Base-by-base conservation (phyloP, 129 eudicot genomes). In the Cynara cardunculus region DNA sequence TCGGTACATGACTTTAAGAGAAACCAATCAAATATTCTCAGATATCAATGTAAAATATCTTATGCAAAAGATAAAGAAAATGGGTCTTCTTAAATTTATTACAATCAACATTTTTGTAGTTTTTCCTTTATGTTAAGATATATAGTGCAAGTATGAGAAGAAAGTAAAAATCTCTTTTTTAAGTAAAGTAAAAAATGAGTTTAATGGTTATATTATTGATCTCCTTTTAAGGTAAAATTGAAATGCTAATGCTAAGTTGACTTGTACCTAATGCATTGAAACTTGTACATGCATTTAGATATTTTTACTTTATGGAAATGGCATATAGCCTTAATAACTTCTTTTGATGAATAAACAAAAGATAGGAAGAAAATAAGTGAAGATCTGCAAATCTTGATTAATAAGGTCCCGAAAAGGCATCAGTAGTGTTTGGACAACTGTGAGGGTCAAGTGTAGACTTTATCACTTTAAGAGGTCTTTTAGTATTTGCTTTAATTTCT, bases 381-480 rank as follows among this genome's bases (percentile, higher is more conserved):
- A 69, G 85, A 68, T 71, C 7, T 74, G 69, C 62, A 25, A 71
- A 83, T 83, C 86, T 77, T 77, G 66, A 27, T 77, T 71, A 77
- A 77, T 61, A 35, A 77, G 78, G 78, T 25, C 25, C 18, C 25
- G 78, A 83, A 83, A 77, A 77, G 78, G 71, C 86, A 71, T 41
- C 21, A 49, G 85, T 69, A 75, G 76, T 74, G 78, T 24, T 73
- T 81, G 46, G 71, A 77, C 85, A 83, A 77, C 78, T 83, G 69
- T 59, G 14, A 49, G 59, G 74, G 59, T 71, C 78, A 83, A 83
- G 86, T 71, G 71, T 77, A 74, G 72, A 30, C 81, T 68, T 67
- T 81, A 46, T 18, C 24, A n/a, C 65, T 56, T 56, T 56, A 56
- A n/a, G 5, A 28, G 37, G 79, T 19, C 27, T 22, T 81, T 75